phyloP scores from a whole-genome alignment of 495 filamentous ascomycete species.

The Penicillium robsamsonii region DNA sequence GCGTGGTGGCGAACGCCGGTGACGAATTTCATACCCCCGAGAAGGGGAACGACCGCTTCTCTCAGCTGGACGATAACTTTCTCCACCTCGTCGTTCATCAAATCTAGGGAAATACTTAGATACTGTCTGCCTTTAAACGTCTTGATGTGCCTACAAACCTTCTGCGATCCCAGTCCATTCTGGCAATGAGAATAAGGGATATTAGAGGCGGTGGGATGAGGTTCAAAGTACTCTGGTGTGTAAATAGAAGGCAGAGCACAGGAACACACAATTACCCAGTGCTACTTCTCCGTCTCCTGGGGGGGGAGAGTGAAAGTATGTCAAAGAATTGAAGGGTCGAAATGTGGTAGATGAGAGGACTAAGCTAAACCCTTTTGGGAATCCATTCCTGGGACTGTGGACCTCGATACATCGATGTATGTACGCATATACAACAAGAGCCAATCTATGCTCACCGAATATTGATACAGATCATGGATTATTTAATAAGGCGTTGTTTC shows the following conservation, averaged over 20 bases:
- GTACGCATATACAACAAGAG: not conserved
- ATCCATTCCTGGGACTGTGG: not conserved
- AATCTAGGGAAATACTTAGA: constrained; percentile 36
- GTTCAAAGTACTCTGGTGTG: not conserved
- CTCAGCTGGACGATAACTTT: constrained; percentile 52
- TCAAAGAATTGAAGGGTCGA: not conserved
- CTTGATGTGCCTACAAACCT: constrained; percentile 31
- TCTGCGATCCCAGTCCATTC: constrained; percentile 53
- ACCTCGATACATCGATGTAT: not conserved
- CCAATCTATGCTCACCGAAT: not conserved
- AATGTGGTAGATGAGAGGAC: not conserved
- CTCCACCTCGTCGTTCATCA: constrained; percentile 53
- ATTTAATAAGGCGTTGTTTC: not conserved
- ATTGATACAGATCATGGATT: not conserved
- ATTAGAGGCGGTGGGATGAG: not conserved
- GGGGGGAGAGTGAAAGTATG: not conserved
- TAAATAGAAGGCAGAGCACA: not conserved
- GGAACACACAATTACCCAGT: not conserved
- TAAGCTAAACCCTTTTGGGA: constrained; percentile 12
- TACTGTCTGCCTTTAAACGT: constrained; percentile 1
- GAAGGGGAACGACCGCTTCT: constrained; percentile 36
- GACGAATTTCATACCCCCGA: constrained; percentile 39
- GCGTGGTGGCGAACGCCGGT: constrained; percentile 41
- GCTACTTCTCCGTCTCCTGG: not conserved
- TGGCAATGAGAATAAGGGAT: not conserved